These are phyloP conservation scores for Solanum pimpinellifolium DNA, from an alignment of 257 asterid genomes.

Conservation along the genomic window DNA sequence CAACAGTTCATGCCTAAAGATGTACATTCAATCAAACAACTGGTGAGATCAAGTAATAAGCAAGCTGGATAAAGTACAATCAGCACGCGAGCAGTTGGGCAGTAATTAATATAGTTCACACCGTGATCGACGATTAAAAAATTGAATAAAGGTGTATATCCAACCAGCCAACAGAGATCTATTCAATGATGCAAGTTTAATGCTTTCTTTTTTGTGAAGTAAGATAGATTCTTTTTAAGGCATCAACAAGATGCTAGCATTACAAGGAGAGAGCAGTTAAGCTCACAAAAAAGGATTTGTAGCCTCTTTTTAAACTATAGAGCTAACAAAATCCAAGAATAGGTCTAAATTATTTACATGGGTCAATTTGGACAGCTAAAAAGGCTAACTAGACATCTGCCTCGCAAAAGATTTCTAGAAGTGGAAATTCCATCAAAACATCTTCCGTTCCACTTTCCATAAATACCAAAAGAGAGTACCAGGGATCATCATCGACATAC, in stretches of 20 bases:
- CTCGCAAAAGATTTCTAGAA: background rate
- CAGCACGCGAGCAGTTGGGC: background rate
- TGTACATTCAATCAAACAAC: background rate
- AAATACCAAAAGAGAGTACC: background rate
- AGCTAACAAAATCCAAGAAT: background rate
- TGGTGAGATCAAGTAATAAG: background rate
- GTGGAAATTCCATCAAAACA: background rate
- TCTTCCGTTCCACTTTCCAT: background rate
- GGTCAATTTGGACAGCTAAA: background rate
- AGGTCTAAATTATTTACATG: background rate
- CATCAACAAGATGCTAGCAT: background rate
- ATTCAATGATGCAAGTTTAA: background rate
- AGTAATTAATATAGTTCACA: background rate
- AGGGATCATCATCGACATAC: background rate
- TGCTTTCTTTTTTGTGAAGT: background rate
- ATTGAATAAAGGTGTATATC: background rate
- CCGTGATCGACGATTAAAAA: background rate
- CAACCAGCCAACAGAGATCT: background rate
- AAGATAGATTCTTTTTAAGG: background rate
- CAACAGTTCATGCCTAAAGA: conserved; percentile 65
- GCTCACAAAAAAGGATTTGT: background rate
- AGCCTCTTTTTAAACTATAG: background rate
- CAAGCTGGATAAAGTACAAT: background rate
- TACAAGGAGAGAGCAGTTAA: background rate
- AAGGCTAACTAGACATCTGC: background rate